Percentiles rank a stretch among this genome's conserved stretches.
These are phyloP conservation scores for Colletotrichum salicis DNA, from an alignment of 2,329 filamentous ascomycete species.

Conservation along the genomic window DNA sequence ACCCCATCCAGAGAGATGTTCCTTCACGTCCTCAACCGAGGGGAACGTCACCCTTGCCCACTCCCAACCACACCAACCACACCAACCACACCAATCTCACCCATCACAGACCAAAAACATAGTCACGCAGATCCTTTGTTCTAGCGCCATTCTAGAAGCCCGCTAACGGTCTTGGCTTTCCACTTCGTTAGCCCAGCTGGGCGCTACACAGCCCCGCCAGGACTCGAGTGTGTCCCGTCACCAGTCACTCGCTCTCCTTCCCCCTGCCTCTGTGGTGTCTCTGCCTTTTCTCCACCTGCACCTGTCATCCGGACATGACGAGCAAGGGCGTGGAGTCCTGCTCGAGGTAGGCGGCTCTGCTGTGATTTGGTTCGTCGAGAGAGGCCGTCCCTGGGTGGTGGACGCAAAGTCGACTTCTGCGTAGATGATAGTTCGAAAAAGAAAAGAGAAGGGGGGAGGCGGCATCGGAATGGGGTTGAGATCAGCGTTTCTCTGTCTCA, in stretches of 20 bases:
- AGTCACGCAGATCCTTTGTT: constrained; percentile 31
- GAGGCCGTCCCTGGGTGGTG: not conserved
- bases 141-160: constrained; percentile 35
- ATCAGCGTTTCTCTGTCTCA: constrained; percentile 3
- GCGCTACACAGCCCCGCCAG: constrained; percentile 4
- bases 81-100: constrained; percentile 18
- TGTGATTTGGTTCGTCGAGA: constrained; percentile 17
- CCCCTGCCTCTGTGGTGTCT: not conserved
- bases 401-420: not conserved
- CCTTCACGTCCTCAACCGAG: not conserved
- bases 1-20: not conserved
- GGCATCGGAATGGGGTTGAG: not conserved
- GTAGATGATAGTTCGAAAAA: not conserved
- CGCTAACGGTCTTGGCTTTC: constrained; percentile 5
- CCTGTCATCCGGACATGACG: constrained; percentile 22
- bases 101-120: not conserved
- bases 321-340: not conserved
- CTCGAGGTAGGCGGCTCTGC: not conserved
- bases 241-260: not conserved
- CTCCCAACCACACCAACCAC: not conserved
- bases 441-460: not conserved
- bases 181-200: not conserved
- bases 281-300: not conserved
- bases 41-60: not conserved
- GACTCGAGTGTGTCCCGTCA: not conserved